Evolutionary conservation across 208 protist species (phyloP).

Genomic region (Baffinella frigidus): DNA sequence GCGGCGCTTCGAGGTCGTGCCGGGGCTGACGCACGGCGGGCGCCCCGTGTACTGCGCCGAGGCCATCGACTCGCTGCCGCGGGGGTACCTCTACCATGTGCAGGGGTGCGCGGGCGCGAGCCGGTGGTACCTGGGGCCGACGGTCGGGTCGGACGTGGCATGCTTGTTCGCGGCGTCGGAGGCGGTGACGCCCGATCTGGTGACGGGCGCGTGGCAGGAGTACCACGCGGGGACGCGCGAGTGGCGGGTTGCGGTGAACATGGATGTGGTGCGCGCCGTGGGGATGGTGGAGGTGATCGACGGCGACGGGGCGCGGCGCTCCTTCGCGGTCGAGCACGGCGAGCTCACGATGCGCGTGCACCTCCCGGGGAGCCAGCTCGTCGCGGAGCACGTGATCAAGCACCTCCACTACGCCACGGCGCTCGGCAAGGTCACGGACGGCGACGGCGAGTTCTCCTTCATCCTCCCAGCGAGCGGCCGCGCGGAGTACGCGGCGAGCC

Average conservation of each 20-base stretch:
- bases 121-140: not conserved
- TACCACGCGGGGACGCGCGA: not conserved
- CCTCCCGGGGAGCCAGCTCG: too few species aligned
- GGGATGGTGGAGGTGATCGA: not conserved
- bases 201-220: not conserved
- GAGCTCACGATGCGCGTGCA: not conserved
- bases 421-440: not conserved
- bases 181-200: not conserved
- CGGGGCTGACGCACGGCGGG: not conserved
- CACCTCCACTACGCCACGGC: not conserved
- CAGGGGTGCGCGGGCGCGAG: not conserved
- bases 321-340: not conserved
- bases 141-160: not conserved
- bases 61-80: too few species aligned
- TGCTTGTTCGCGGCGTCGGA: not conserved
- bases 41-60: not conserved
- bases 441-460: not conserved
- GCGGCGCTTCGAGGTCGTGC: not conserved
- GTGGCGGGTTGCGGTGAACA: not conserved
- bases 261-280: not conserved
- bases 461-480: not conserved
- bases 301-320: not conserved
- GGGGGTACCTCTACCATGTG: not conserved
- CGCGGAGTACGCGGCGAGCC: not conserved
- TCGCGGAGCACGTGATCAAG: not conserved